Base-by-base conservation (phyloP, 176 grass and related monocot species). In the Triticum aestivum region DNA sequence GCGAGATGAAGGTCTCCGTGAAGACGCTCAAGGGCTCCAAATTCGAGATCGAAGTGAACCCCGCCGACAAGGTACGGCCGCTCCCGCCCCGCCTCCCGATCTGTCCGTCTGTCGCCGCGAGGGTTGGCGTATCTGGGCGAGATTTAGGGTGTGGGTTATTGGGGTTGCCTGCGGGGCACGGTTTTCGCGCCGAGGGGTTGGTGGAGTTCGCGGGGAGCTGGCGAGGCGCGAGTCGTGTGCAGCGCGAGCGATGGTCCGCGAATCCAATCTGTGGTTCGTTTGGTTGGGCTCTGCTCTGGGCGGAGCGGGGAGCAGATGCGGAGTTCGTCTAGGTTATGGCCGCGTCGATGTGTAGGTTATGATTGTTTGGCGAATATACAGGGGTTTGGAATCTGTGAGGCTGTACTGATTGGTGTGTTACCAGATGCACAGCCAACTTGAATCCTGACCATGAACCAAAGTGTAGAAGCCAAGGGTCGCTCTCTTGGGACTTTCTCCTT, bases 21-120 rank as follows among this genome's bases (percentile, higher is more conserved):
- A 97, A 97, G 91, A 97, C 91, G 24, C 94, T 97, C 24, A 94
- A 85, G 73, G 94, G 94, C 13, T 89, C 91, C 73, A 94, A 64
- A 70, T 97, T 92, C 82, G 85, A 94, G 89, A 97, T 97, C 94
- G 91, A 94, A 38, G 91, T 90, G 56, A 77, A 84, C 2, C 79
- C 89, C 11, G 15, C 82, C 21, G 65, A 88, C 75, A 97, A 91
- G 90, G 95, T 97, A 85, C 6, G 67, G 27, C 64, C 30, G 52
- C 76, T 35, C 4, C 47, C 58, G 5, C 35, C 5, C 45, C 63
- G 47, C 59, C 67, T 49, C 77, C 77, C 82, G 83, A 88, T 92
- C 80, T 78, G 37, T 82, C 72, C 37, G 21, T 86, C 44, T 18
- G 49, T 23, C 30, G 52, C 54, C 65, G n/a, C 81, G 33, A 39